Base-by-base conservation (phyloP, 257 asterid species). In the Echium plantagineum region DNA sequence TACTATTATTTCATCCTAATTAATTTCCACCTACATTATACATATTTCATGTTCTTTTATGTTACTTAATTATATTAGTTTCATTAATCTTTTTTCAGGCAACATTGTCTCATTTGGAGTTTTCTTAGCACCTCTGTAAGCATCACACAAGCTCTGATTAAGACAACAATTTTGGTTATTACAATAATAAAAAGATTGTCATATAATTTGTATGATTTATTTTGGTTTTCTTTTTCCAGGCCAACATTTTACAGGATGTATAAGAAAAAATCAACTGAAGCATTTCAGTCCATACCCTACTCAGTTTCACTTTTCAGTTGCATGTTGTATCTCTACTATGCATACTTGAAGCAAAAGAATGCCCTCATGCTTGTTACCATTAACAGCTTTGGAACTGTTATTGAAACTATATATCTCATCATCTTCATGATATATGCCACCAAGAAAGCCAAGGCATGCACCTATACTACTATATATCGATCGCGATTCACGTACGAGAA, bases 61-160 rank as follows among this genome's bases (percentile, higher is more conserved):
- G 12, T 35, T 35, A 35, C 46, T 35, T 35, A n/a, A n/a, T n/a
- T n/a, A n/a, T n/a, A n/a, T 35, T 35, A 35, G 12, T 35, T 35
- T 35, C 2, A 8, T 35, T 13, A 35, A 35, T 35, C 46, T 35
- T 6, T 56, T 17, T n/a, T 18, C 59, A 84, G 95, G 96, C 69
- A 89, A 85, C 65, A 63, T 77, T 2, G 88, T 85, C 63, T 85
- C 95, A 60, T 86, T 86, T 78, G 56, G 84, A 85, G 97, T 89
- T 64, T 89, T 66, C 78, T 57, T 89, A 78, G 79, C 97, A 10
- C 97, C 97, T 2, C 15, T 79, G 95, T 88, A 74, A 74, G 78
- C 31, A 28, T 28, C 32, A 28, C n/a, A n/a, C n/a, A n/a, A n/a
- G n/a, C n/a, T n/a, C n/a, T n/a, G n/a, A n/a, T n/a, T n/a, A n/a